phyloP scores from a whole-genome alignment of 225 moss, liverwort and hornwort species.

The Straminergon stramineum region DNA sequence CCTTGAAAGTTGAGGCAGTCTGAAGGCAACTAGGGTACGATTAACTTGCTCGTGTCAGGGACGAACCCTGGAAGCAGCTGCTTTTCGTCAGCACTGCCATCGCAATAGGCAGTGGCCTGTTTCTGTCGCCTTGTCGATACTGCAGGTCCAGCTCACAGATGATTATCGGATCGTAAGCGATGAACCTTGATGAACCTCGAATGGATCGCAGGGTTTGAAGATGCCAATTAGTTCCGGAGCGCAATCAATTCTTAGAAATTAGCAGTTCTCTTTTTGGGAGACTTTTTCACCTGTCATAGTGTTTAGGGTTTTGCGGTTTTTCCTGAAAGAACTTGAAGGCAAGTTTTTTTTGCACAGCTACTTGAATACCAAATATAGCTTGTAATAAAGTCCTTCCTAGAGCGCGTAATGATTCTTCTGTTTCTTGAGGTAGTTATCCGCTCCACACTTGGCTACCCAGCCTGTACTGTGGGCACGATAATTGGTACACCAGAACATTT shows the following conservation, averaged over 20 bases:
- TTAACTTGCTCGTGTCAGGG: not conserved
- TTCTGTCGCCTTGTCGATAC: not conserved
- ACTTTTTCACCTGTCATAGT: not conserved
- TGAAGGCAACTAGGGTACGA: not conserved
- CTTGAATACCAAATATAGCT: not conserved
- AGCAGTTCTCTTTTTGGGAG: not conserved
- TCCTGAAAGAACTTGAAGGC: not conserved
- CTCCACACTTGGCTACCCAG: not conserved
- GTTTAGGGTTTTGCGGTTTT: not conserved
- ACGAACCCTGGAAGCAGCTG: not conserved
- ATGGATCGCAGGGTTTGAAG: not conserved
- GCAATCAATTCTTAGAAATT: not conserved
- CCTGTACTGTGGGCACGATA: not conserved
- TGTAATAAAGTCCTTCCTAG: no score
- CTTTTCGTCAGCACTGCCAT: not conserved
- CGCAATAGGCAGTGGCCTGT: not conserved
- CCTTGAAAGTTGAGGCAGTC: not conserved
- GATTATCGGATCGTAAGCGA: not conserved
- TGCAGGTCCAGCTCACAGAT: not conserved
- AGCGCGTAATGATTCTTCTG: not conserved
- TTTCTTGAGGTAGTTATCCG: not conserved
- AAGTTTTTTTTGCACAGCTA: not conserved
- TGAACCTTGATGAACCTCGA: not conserved
- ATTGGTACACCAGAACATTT: not conserved
- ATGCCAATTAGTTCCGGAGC: not conserved